phyloP scores from a whole-genome alignment of 768 basidiomycete species.

The Tylopilus sp. region DNA sequence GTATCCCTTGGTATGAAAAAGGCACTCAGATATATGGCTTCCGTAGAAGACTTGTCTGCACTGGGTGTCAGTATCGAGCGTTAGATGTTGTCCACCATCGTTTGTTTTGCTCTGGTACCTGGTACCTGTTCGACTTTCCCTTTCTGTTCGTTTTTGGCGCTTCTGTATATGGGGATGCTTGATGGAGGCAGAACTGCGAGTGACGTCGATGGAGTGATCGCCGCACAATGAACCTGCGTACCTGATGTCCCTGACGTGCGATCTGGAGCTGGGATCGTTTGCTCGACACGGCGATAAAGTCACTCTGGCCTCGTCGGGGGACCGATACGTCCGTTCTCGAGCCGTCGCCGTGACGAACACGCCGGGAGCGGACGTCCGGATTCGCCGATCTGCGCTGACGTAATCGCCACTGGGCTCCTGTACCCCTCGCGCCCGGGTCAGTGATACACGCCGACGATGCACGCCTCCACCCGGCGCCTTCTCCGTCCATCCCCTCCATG shows the following conservation, averaged over 20 bases:
- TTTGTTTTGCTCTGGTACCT: slow-evolving; percentile 20
- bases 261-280: slow-evolving; percentile 34
- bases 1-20: no score
- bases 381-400: neutral
- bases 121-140: slow-evolving; percentile 27
- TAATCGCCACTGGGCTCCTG: no score
- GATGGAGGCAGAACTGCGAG: slow-evolving; percentile 30
- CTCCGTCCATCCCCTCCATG: slow-evolving; percentile 10
- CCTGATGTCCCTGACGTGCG: slow-evolving; percentile 27
- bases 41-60: no score
- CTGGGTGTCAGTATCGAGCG: no score
- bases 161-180: slow-evolving; percentile 31
- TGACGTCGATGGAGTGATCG: neutral
- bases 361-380: no score
- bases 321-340: slow-evolving; percentile 10
- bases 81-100: slow-evolving; percentile 23
- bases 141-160: slow-evolving; percentile 14
- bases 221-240: slow-evolving; percentile 18
- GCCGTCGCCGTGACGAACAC: neutral
- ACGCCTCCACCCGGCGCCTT: no score
- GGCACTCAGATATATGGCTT: no score
- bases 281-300: slow-evolving; percentile 37
- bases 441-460: no score
- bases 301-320: slow-evolving; percentile 39
- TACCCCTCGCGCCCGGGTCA: no score